Conservation (phyloP, 139 green algal genomes). For the Chlamydomonas schloesseri region DNA sequence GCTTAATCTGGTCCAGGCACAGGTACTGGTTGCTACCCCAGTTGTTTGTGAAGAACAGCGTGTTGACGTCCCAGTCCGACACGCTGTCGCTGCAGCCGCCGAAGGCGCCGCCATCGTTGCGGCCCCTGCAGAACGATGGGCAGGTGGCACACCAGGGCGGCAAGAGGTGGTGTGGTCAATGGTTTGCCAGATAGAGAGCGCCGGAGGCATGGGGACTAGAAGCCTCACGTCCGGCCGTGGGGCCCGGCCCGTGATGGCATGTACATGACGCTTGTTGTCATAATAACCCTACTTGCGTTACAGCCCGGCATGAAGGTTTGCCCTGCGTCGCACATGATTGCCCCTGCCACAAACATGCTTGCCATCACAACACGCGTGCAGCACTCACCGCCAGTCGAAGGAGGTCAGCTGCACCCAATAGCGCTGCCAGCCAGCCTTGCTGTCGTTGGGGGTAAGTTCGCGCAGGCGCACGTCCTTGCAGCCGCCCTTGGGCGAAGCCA, state of each 20-base stretch:
- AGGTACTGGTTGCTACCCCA: constrained; percentile 35
- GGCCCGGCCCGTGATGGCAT: too few relatives aligned
- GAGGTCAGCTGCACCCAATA: neutral
- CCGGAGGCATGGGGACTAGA: neutral
- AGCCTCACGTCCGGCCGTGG: too few relatives aligned
- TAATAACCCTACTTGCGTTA: too few relatives aligned
- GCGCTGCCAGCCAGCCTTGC: neutral
- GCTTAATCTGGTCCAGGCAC: constrained; percentile 35
- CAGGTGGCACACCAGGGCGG: too few relatives aligned
- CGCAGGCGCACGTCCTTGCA: neutral
- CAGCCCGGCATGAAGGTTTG: too few relatives aligned
- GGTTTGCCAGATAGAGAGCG: neutral
- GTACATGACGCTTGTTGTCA: too few relatives aligned
- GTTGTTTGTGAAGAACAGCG: neutral
- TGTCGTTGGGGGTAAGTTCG: neutral
- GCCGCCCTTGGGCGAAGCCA: neutral
- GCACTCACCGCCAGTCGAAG: constrained; percentile 34
- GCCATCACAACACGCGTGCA: too few relatives aligned
- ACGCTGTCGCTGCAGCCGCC: constrained; percentile 32
- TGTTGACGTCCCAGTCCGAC: constrained; percentile 31
- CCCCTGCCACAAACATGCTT: too few relatives aligned
- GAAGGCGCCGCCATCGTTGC: constrained; percentile 7
- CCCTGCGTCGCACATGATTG: too few relatives aligned
- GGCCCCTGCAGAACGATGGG: neutral
- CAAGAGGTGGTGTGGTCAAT: neutral